Evolutionary conservation across 257 asterid species (phyloP), one percentile per base, ranked within the genome.

Genomic region (Craterostigma plantagineum): DNA sequence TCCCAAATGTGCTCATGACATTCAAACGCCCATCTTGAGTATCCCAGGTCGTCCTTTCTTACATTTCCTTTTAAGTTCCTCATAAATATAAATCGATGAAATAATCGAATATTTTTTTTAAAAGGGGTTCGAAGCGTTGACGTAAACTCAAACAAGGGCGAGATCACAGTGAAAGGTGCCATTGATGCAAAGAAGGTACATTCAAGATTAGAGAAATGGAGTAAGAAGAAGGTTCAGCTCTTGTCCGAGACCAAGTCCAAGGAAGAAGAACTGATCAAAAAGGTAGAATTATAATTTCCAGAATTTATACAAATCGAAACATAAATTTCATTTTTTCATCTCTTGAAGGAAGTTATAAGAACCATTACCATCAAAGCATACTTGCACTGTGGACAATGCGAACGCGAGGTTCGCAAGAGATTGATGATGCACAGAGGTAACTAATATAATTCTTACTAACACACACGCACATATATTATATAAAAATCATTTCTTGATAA

Each of bases 381-480:
- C 63, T 65, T 84, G 66, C 91, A 84, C 45, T 79, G 95, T 42
- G 61, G 62, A 16, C 64, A 79, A 72, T 84, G 95, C 43, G 93
- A 84, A 55, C 55, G 63, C 35, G 86, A 69, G 59, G 54, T 58
- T 0, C 68, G 75, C 16, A 38, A 41, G 53, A 63, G 77, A 57
- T 54, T 84, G 52, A 49, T 79, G 14, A 27, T 58, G 64, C 87
- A 84, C 56, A 60, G 64, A 79, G 95, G 95, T 77, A 45, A n/a
- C 6, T 23, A n/a, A 23, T 23, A 23, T 2, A 6, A 2, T 6
- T 23, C 6, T 23, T 23, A 23, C 6, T 23, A 23, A 23, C 6
- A 23, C 6, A 23, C 30, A 23, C 6, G n/a, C 6, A n/a, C n/a
- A n/a, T n/a, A n/a, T 23, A 23, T 23, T 23, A 23, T 23, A 23